Conservation (phyloP, 768 basidiomycete species). For the Gymnopilus dilepis region DNA sequence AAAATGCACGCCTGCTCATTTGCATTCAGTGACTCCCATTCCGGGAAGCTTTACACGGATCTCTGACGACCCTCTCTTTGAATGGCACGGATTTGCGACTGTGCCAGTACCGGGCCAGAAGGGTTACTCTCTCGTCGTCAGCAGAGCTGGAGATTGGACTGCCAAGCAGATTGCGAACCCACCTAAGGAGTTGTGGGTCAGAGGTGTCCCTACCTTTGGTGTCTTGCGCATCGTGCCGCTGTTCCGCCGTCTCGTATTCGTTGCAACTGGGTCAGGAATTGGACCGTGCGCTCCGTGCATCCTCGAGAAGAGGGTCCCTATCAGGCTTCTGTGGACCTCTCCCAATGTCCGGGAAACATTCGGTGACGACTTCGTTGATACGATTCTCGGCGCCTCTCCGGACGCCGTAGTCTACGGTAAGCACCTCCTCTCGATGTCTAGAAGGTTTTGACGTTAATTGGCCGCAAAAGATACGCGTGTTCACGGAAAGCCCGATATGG, state of each 20-base stretch:
- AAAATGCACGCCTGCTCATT: neutral
- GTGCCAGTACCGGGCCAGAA: slow-evolving; percentile 52
- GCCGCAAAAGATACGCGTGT: slow-evolving; percentile 43
- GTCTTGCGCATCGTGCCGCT: slow-evolving; percentile 59
- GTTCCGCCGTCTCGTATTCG: slow-evolving; percentile 60
- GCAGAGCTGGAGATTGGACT: slow-evolving; percentile 67
- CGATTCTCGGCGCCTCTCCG: slow-evolving; percentile 57
- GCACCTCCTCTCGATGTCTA: slow-evolving; percentile 18
- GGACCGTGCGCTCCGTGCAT: slow-evolving; percentile 65
- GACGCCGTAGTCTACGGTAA: slow-evolving; percentile 61
- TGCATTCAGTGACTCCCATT: slow-evolving; percentile 43
- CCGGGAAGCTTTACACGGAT: slow-evolving; percentile 53
- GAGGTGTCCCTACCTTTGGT: slow-evolving; percentile 60
- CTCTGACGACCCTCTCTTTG: slow-evolving; percentile 52
- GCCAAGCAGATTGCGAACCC: slow-evolving; percentile 56
- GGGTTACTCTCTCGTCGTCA: slow-evolving; percentile 62
- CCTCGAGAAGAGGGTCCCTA: slow-evolving; percentile 54
- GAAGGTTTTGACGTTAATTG: neutral
- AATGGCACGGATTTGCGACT: slow-evolving; percentile 66
- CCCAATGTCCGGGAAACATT: slow-evolving; percentile 67
- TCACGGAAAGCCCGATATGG: slow-evolving; percentile 55
- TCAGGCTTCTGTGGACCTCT: slow-evolving; percentile 65
- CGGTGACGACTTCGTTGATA: slow-evolving; percentile 62
- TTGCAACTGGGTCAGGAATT: slow-evolving; percentile 64
- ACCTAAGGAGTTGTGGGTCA: slow-evolving; percentile 59